A percentile compares a stretch with the other conserved stretches of the same genome.
Evolutionary conservation across 805 yeast genomes (phyloP).

Genomic region (Candida pini): DNA sequence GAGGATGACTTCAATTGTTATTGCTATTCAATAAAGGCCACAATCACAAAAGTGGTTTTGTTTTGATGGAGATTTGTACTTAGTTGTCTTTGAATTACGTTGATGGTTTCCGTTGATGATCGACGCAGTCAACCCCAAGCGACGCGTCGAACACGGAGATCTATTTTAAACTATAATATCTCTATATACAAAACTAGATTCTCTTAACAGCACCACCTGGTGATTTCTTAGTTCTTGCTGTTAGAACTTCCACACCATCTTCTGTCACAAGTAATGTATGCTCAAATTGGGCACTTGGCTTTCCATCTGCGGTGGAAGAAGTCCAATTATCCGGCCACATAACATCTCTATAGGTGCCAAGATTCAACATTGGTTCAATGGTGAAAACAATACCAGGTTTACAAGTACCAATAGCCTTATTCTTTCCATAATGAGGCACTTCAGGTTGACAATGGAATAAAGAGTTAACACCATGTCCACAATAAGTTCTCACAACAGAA

Average conservation of each 20-base stretch:
- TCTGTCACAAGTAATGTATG: conserved; percentile 92
- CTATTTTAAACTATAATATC: no score
- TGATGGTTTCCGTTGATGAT: no score
- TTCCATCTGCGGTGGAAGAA: conserved; percentile 84
- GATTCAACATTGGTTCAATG: conserved; percentile 93
- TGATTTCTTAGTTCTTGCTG: conserved; percentile 71
- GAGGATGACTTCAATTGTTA: no score
- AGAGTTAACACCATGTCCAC: conserved; percentile 90
- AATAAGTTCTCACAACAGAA: conserved; percentile 83
- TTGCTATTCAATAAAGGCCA: no score
- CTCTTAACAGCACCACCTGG: conserved; percentile 86
- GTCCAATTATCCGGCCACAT: conserved; percentile 99
- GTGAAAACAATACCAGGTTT: conserved; percentile 96
- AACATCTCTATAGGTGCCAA: conserved; percentile 74
- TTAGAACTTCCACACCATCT: conserved; percentile 84
- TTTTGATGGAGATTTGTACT: no score
- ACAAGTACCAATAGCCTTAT: conserved; percentile 89
- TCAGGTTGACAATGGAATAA: conserved; percentile 90
- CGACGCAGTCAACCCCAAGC: no score
- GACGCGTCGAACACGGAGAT: no score
- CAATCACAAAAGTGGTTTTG: no score
- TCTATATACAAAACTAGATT: no score
- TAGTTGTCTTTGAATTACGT: no score
- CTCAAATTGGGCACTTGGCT: conserved; percentile 88
- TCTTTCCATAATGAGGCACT: conserved; percentile 90